Evolutionary conservation across 352 stramenopile species (phyloP).

Genomic region (Phytopythium ostracodes): DNA sequence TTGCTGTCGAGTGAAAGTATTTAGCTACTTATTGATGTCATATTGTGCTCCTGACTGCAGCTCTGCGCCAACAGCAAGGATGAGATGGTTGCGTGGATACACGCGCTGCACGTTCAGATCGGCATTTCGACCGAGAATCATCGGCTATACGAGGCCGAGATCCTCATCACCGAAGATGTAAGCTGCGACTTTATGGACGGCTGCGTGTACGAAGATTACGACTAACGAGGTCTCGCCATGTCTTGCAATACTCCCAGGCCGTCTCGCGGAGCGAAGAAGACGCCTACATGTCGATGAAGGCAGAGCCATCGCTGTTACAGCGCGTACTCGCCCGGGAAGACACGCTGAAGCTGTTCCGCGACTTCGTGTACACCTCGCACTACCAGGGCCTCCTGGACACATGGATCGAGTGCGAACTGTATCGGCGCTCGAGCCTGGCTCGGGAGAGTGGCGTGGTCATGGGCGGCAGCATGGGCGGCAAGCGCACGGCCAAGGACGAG

Average conservation of each 20-base stretch:
- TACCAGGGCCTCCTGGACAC: conserved; percentile 70
- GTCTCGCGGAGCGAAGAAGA: conserved; percentile 60
- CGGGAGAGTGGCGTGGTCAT: conserved; percentile 44
- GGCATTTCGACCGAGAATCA: conserved; percentile 77
- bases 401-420: conserved; percentile 84
- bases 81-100: conserved; percentile 79
- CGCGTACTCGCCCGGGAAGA: conserved; percentile 70
- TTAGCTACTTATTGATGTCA: background rate
- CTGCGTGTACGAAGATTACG: background rate
- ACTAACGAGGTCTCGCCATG: background rate
- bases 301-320: conserved; percentile 61
- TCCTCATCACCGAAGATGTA: conserved; percentile 85
- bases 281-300: conserved; percentile 24
- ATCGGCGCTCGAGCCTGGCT: conserved; percentile 62
- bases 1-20: background rate
- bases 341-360: conserved; percentile 74
- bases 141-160: conserved; percentile 73
- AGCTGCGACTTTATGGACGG: conserved; percentile 6
- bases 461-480: conserved; percentile 21
- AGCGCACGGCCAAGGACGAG: conserved; percentile 55
- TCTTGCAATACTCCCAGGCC: conserved; percentile 21
- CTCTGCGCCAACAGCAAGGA: conserved; percentile 77
- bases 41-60: conserved; percentile 14
- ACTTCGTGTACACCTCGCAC: conserved; percentile 64
- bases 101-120: conserved; percentile 78